Evolutionary conservation across 345 rosid genomes (phyloP).

Genomic region (Orychophragmus violaceus): DNA sequence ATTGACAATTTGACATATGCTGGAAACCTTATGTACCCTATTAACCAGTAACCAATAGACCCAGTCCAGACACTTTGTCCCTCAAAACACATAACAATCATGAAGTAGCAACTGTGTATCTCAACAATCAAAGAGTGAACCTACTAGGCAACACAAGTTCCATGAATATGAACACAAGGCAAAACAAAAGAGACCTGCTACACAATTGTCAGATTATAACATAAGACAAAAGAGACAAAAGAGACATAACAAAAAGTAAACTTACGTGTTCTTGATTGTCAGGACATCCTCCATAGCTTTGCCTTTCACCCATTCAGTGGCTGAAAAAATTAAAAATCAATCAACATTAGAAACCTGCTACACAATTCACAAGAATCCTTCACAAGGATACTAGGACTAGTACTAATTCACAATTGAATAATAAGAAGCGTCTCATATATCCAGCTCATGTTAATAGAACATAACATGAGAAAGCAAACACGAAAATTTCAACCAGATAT

Average conservation of each 20-base stretch:
- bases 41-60: neutral
- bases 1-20: too few species aligned
- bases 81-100: neutral
- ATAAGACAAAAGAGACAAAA: neutral
- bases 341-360: neutral
- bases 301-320: slow-evolving; percentile 99
- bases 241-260: neutral
- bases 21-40: neutral
- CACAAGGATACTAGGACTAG: neutral
- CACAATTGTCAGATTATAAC: neutral
- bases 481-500: too few species aligned
- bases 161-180: neutral
- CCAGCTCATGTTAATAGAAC: neutral
- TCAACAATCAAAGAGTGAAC: neutral
- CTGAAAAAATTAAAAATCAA: slow-evolving; percentile 32
- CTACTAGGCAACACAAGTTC: neutral
- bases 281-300: slow-evolving; percentile 84
- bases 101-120: neutral
- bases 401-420: neutral
- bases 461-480: neutral
- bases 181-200: neutral
- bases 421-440: neutral
- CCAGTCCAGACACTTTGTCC: neutral
- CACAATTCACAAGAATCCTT: neutral
- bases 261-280: slow-evolving; percentile 92